phyloP scores from a whole-genome alignment of 116 monocot species.

The Zostera marina region DNA sequence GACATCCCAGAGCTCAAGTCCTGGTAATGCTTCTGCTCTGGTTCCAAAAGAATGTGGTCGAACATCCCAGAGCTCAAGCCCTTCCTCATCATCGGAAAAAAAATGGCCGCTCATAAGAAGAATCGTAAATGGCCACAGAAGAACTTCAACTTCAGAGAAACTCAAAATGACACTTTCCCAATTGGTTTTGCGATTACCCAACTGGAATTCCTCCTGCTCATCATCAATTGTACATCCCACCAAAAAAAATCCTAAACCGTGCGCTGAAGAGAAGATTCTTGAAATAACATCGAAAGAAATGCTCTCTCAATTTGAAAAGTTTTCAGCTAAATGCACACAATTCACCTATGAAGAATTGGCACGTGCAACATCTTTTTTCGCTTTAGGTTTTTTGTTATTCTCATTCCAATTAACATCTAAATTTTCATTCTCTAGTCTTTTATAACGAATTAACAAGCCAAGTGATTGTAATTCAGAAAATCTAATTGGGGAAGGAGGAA shows the following conservation, averaged over 20 bases:
- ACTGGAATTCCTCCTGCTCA: conserved; percentile 7
- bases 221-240: conserved; percentile 24
- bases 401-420: neutral
- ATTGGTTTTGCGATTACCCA: conserved; percentile 43
- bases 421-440: neutral
- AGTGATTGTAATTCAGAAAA: conserved; percentile 23
- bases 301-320: conserved; percentile 20
- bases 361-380: conserved; percentile 27
- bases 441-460: neutral
- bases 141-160: conserved; percentile 11
- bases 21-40: neutral
- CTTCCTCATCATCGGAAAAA: neutral
- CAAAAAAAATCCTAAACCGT: conserved; percentile 9
- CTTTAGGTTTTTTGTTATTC: conserved; percentile 5
- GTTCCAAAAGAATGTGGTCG: neutral
- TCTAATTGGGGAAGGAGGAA: conserved; percentile 70
- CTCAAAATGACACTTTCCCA: conserved; percentile 16
- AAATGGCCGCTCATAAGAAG: conserved; percentile 19
- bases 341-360: conserved; percentile 30
- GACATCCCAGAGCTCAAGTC: neutral
- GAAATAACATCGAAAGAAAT: conserved; percentile 13
- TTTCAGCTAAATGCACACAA: conserved; percentile 22
- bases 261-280: neutral
- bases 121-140: conserved; percentile 7
- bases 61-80: neutral